Evolutionary conservation across 2,329 filamentous ascomycete genomes (phyloP), one percentile per base, ranked within the genome.

Genomic region (Lasiodiplodia theobromae): DNA sequence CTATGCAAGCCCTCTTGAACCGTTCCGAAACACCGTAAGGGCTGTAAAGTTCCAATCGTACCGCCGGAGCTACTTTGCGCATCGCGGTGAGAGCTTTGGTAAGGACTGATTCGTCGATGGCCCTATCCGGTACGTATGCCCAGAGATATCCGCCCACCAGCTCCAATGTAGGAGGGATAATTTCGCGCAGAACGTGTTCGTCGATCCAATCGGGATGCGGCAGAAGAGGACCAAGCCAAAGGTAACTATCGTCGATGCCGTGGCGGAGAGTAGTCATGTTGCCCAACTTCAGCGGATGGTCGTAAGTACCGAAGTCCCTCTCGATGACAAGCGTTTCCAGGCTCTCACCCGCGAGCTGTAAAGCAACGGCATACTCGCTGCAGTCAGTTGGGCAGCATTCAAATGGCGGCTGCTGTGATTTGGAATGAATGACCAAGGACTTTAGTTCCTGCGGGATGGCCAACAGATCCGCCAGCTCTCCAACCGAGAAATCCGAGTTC

Each of bases 1-100:
- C 53, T n/a, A 21, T 37, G 53, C 53, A 56, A 18, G 53, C 53
- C 18, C 31, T n/a, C 18, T 56, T 56, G 53, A 56, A 56, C 11
- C 25, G 28, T 18, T 56, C 53, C 10, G 25, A 34, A 4, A 56
- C 28, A 4, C 53, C 53, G 10, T n/a, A 37, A 16, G 53, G 28
- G 11, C 18, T 21, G 16, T 34, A 34, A 6, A 56, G 31, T 11
- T 37, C 53, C 14, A 56, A 8, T 3, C 8, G 14, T 7, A 56
- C 28, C 2, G 53, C 53, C 16, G 53, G 53, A 21, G 53, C 53
- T n/a, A 56, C 18, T 31, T 34, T 16, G 3, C 28, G 25, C 53
- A 56, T 56, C 25, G n/a, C 21, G 16, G 53, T 4, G 28, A 56
- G 53, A 31, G n/a, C 53, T 7, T 34, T 31, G 7, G 16, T 18